Evolutionary conservation across 345 rosid genomes (phyloP), one percentile per base, ranked within the genome.

Genomic region (Iberis pinnata): DNA sequence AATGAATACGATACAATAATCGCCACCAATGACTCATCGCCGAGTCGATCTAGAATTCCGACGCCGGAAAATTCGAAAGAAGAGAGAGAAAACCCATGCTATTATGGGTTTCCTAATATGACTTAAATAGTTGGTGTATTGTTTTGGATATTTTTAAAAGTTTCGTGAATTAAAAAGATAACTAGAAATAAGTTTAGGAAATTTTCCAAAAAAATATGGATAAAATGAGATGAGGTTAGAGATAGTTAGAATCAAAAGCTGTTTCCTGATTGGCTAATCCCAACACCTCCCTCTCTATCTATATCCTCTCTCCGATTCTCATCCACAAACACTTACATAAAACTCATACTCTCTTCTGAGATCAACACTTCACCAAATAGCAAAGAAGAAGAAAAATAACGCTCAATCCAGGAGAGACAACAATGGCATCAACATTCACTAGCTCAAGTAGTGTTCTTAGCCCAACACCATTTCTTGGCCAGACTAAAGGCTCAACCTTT

Each of bases 401-500:
- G 17, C 52, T 58, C 60, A 51, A 52, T 43, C 48, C 59, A 22
- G 47, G 51, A 53, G 61, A 60, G 50, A 46, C 33, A 61, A 47
- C 26, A 58, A 79, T 79, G 88, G 76, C 88, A 29, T 72, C 83
- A 42, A 78, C 73, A 53, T 63, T 75, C 64, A 75, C 71, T 18
- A 78, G 80, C 74, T 79, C 98, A n/a, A 80, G 82, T 70, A 68
- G 88, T 62, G 63, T 73, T 27, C 74, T 84, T 14, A 68, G 71
- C 56, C 79, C 84, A 56, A 77, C 82, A 53, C 72, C 81, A 25
- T 84, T 87, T 66, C 84, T 90, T 55, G 93, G 93, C 55, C 90
- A 81, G 39, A 72, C 46, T 36, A 73, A 72, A 71, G 58, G 66
- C 35, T 66, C 84, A 16, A 74, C 38, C 67, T 77, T 68, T 7